These are phyloP conservation scores for Panellus pusillus DNA, from an alignment of 768 basidiomycete species.

Conservation along the genomic window DNA sequence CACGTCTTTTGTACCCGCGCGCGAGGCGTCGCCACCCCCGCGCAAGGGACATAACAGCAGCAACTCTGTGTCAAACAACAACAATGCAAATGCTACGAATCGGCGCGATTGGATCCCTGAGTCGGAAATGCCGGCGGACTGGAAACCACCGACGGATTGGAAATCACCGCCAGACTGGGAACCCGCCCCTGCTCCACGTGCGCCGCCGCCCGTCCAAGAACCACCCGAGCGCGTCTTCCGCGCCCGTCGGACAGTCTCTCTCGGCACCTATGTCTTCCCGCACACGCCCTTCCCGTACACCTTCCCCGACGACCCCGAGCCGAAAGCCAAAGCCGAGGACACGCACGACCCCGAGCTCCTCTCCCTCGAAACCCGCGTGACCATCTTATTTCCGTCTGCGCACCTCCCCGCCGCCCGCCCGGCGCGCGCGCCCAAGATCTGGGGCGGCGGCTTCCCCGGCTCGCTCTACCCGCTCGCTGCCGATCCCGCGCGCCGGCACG, in stretches of 20 bases:
- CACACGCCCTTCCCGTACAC: conserved; percentile 16
- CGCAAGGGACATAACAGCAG: too few species aligned
- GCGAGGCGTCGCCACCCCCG: conserved; percentile 13
- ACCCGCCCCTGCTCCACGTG: background rate
- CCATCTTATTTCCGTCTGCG: conserved; percentile 41
- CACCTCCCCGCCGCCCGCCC: conserved; percentile 41
- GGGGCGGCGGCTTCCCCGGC: conserved; percentile 41
- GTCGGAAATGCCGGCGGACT: too few species aligned
- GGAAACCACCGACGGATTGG: too few species aligned
- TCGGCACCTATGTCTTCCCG: conserved; percentile 16
- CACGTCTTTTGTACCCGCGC: conserved; percentile 20
- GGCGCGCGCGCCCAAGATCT: conserved; percentile 37
- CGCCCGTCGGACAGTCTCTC: background rate
- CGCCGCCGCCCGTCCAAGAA: background rate
- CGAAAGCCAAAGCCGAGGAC: background rate
- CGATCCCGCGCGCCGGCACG: background rate
- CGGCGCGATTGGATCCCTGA: too few species aligned
- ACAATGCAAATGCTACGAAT: too few species aligned
- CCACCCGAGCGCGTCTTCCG: conserved; percentile 18
- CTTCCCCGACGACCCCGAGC: background rate
- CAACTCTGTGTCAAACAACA: too few species aligned
- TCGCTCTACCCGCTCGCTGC: background rate
- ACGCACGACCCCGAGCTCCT: background rate
- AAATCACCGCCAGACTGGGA: too few species aligned
- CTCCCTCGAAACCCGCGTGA: conserved; percentile 26